These are phyloP conservation scores for Stephania japonica DNA, from an alignment of 164 flowering plant species.

Conservation along the genomic window DNA sequence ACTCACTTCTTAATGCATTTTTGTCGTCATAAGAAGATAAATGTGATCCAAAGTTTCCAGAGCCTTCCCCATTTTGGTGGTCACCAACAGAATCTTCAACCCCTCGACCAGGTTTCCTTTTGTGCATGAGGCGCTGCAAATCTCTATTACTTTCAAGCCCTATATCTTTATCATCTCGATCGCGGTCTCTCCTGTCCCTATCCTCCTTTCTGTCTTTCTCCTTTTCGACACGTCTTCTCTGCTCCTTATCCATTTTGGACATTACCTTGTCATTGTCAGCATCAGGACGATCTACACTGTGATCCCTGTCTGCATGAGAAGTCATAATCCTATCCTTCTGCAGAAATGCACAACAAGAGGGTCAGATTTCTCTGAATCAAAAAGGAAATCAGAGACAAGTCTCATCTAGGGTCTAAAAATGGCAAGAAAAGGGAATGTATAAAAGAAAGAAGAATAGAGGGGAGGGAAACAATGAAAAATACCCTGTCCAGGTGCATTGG, in stretches of 20 bases:
- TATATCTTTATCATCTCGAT: slow-evolving; percentile 49
- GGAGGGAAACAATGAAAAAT: neutral
- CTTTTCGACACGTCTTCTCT: slow-evolving; percentile 48
- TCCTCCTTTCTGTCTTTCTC: slow-evolving; percentile 60
- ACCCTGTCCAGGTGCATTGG: slow-evolving; percentile 55
- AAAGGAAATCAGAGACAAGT: neutral
- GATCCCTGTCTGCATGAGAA: slow-evolving; percentile 48
- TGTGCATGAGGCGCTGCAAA: slow-evolving; percentile 39
- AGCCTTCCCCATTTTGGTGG: slow-evolving; percentile 46
- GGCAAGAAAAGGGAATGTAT: neutral
- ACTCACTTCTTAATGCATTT: slow-evolving; percentile 51
- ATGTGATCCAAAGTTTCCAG: slow-evolving; percentile 38
- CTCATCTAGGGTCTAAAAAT: neutral
- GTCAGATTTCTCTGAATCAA: slow-evolving; percentile 8
- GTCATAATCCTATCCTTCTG: slow-evolving; percentile 58
- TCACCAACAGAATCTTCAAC: slow-evolving; percentile 47
- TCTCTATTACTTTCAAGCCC: slow-evolving; percentile 51
- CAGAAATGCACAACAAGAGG: slow-evolving; percentile 5
- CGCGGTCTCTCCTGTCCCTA: slow-evolving; percentile 47
- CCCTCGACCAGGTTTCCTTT: slow-evolving; percentile 36
- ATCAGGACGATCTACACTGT: slow-evolving; percentile 52
- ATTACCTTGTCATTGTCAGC: slow-evolving; percentile 37
- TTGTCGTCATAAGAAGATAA: slow-evolving; percentile 49
- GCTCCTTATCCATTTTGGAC: slow-evolving; percentile 46
- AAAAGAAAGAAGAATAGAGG: neutral